These are phyloP conservation scores for Raphanus hybrid DNA, from an alignment of 441 rosid species.

Conservation along the genomic window DNA sequence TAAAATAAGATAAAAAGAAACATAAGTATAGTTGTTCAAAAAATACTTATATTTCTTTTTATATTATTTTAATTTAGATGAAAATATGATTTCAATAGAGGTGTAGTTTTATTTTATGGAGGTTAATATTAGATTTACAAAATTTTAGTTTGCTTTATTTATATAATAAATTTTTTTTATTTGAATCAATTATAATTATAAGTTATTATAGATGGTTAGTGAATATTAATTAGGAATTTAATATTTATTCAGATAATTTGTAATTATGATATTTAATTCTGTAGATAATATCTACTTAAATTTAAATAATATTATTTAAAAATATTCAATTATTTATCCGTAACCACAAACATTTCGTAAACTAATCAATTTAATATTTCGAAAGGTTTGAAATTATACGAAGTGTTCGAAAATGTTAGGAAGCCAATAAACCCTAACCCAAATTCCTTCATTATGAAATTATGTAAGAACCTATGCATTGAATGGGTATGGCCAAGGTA, in stretches of 20 bases:
- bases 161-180: too few relatives aligned
- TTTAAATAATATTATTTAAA: too few relatives aligned
- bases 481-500: slow-evolving; percentile 11
- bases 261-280: too few relatives aligned
- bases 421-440: not conserved
- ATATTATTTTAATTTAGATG: not conserved
- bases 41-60: too few relatives aligned
- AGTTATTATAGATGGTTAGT: too few relatives aligned
- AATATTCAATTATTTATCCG: too few relatives aligned
- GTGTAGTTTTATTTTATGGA: too few relatives aligned
- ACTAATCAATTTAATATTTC: not conserved
- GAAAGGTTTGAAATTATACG: not conserved
- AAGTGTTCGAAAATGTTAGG: not conserved
- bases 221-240: too few relatives aligned
- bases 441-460: not conserved
- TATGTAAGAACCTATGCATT: not conserved
- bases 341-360: not conserved
- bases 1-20: too few relatives aligned
- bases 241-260: not conserved
- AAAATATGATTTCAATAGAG: not conserved
- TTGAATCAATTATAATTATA: too few relatives aligned
- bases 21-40: too few relatives aligned
- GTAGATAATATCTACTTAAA: not conserved
- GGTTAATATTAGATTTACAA: not conserved
- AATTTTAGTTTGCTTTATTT: not conserved